A percentile compares a stretch with the other conserved stretches of the same genome.
phyloP scores from a whole-genome alignment of 2,329 filamentous ascomycete species.

The Malbranchea zuffiana region DNA sequence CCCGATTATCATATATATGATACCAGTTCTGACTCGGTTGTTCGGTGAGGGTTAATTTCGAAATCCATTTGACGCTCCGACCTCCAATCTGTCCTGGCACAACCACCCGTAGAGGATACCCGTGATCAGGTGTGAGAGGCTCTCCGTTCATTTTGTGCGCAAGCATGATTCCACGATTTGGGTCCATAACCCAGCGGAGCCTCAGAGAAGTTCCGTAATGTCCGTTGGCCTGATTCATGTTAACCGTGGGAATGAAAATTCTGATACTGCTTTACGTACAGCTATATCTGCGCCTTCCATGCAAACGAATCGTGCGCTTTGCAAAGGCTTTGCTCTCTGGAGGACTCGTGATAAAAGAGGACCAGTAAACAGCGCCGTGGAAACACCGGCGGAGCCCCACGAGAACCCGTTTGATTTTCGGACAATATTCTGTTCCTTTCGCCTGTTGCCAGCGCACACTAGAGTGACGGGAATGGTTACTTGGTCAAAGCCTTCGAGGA shows the following conservation, averaged over 20 bases:
- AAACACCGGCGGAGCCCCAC: conserved; percentile 80
- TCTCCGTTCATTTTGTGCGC: conserved; percentile 89
- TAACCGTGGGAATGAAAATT: conserved; percentile 1
- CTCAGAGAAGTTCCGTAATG: conserved; percentile 82
- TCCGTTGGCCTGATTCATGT: conserved; percentile 62
- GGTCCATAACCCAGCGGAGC: conserved; percentile 77
- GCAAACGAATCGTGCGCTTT: conserved; percentile 69
- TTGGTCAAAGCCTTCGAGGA: conserved; percentile 65
- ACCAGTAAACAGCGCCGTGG: conserved; percentile 80
- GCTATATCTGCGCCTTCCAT: conserved; percentile 85
- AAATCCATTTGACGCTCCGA: conserved; percentile 87
- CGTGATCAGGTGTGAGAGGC: conserved; percentile 68
- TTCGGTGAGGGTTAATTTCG: conserved; percentile 64
- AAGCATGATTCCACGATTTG: conserved; percentile 72
- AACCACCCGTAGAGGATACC: conserved; percentile 68
- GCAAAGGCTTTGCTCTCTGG: conserved; percentile 53
- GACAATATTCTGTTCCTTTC: conserved; percentile 87
- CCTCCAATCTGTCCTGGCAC: conserved; percentile 89
- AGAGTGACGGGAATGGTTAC: conserved; percentile 78
- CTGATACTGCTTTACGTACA: conserved; percentile 26
- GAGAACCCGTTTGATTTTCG: conserved; percentile 89
- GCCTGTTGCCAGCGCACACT: conserved; percentile 81
- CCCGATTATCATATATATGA: conserved; percentile 86
- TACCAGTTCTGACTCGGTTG: conserved; percentile 87
- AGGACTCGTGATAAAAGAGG: conserved; percentile 64